Conservation (phyloP, 202 grass and related monocot species). For the Dendrocalamus latiflorus region DNA sequence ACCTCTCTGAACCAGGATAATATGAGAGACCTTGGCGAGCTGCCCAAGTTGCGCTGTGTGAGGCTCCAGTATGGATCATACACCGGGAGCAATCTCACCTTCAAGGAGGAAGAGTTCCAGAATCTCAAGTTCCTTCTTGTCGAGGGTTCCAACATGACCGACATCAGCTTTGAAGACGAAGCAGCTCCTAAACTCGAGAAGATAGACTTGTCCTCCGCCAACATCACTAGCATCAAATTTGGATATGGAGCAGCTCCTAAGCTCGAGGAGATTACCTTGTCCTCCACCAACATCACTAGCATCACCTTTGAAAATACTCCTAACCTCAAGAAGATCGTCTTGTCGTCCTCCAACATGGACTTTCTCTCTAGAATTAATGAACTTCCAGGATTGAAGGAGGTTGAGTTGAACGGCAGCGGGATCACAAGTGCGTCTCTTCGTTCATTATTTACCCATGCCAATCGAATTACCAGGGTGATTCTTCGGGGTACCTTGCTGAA, state of each 20-base stretch:
- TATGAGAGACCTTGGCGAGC: background rate
- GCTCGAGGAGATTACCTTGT: too few relatives aligned
- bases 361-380: background rate
- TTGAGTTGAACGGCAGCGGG: constrained; percentile 9
- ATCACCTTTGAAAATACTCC: background rate
- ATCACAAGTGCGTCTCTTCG: too few relatives aligned
- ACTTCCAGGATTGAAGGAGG: background rate
- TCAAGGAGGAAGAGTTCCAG: background rate
- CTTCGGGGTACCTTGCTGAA: background rate
- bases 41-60: background rate
- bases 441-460: background rate
- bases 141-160: background rate
- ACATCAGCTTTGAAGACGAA: too few relatives aligned
- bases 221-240: background rate
- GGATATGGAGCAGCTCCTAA: background rate
- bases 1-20: background rate
- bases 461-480: background rate
- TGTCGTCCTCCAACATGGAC: background rate
- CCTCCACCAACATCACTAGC: too few relatives aligned
- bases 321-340: background rate
- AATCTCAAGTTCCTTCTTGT: background rate
- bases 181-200: background rate
- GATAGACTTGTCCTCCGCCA: background rate
- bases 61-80: background rate
- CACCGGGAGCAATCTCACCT: background rate